These are phyloP conservation scores for Aspergillus fischeri DNA, from an alignment of 2,329 filamentous ascomycete genomes.

Conservation along the genomic window DNA sequence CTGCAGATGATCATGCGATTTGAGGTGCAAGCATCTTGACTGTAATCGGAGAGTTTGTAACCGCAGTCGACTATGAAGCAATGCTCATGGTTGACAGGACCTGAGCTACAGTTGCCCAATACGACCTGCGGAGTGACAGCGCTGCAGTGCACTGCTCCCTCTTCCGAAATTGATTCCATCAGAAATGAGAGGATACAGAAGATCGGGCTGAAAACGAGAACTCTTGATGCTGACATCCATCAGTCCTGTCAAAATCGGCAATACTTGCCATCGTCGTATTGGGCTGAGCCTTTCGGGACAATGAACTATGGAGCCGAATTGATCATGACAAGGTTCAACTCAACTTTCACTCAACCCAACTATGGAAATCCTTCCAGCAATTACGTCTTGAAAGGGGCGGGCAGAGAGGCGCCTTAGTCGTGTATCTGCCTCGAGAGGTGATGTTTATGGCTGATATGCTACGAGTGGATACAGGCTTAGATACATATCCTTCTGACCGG, in stretches of 20 bases:
- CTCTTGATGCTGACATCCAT: background rate
- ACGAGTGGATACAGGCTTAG: no score
- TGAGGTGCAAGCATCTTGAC: background rate
- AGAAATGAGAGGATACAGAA: background rate
- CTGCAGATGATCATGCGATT: background rate
- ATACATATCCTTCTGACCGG: no score
- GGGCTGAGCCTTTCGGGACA: background rate
- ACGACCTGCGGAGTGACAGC: background rate
- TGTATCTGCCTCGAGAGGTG: no score
- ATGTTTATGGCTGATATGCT: no score
- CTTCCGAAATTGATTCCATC: background rate
- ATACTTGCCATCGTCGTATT: background rate
- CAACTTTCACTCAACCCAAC: background rate
- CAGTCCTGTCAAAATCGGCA: background rate
- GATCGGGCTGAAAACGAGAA: no score
- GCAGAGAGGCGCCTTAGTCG: background rate
- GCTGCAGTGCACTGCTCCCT: background rate
- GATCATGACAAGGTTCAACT: no score
- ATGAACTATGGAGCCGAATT: background rate
- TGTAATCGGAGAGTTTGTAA: background rate
- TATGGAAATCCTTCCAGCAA: background rate
- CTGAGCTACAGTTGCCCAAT: background rate
- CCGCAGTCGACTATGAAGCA: background rate
- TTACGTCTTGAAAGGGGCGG: background rate
- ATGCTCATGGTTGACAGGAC: background rate